These are phyloP conservation scores for Speleostelium caveatum DNA, from an alignment of 78 protist genomes.

Conservation along the genomic window DNA sequence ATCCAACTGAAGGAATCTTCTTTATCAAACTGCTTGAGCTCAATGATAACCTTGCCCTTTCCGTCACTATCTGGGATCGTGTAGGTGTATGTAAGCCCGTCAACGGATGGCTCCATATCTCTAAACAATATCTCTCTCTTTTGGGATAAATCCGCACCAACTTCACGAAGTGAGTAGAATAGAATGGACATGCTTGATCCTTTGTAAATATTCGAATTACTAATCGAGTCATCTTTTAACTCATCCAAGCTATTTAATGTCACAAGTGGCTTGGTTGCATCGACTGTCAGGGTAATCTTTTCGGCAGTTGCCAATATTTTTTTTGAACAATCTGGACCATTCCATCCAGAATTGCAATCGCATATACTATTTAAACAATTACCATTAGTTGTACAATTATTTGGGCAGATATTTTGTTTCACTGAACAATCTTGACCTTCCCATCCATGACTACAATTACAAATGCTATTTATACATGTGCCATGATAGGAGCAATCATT, in stretches of 20 bases:
- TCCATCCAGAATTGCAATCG: slow-evolving; percentile 7
- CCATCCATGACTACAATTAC: slow-evolving; percentile 85
- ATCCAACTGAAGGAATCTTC: not conserved
- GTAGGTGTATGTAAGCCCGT: not conserved
- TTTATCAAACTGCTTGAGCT: not conserved
- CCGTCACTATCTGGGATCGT: not conserved
- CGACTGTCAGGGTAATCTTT: too few species aligned
- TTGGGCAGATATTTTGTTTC: not conserved
- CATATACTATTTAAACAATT: slow-evolving; percentile 4
- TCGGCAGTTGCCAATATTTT: not conserved
- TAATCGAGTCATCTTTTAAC: too few species aligned
- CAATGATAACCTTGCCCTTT: too few species aligned
- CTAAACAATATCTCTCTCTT: too few species aligned
- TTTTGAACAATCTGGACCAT: slow-evolving; percentile 10
- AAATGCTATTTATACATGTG: too few species aligned
- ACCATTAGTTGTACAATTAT: slow-evolving; percentile 38
- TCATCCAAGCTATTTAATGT: not conserved
- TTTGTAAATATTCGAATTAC: not conserved
- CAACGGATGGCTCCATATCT: not conserved
- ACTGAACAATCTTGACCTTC: slow-evolving; percentile 42
- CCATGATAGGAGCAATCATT: too few species aligned
- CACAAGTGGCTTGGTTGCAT: not conserved
- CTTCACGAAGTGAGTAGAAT: not conserved
- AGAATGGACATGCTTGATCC: not conserved
- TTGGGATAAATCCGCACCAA: not conserved